Conservation (phyloP, 495 filamentous ascomycete genomes). For the Podospora comata region DNA sequence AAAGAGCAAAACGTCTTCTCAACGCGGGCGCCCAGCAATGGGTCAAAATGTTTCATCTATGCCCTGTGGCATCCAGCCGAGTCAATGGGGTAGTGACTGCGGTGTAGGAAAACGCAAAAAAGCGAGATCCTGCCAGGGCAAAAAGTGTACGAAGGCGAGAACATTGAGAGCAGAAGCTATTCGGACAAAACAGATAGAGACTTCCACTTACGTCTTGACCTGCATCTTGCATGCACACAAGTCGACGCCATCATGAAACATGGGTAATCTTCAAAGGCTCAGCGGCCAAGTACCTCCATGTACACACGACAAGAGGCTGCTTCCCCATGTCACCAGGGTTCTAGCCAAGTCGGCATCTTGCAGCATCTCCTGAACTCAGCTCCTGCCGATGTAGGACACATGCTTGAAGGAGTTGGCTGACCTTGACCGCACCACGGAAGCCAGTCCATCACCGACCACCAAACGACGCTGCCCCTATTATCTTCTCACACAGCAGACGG, state of each 20-base stretch:
- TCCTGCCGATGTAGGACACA: background rate
- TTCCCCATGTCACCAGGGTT: conserved; percentile 9
- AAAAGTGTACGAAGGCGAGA: background rate
- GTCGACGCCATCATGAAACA: background rate
- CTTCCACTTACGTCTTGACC: background rate
- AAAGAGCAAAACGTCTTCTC: conserved; percentile 47
- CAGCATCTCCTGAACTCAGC: conserved; percentile 15
- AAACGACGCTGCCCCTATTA: background rate
- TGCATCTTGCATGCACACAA: conserved; percentile 1
- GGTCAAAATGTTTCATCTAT: conserved; percentile 39
- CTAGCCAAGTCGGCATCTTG: conserved; percentile 22
- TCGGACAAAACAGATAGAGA: background rate
- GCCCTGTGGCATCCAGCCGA: conserved; percentile 44
- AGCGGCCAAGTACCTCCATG: background rate
- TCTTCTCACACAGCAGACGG: conserved; percentile 6
- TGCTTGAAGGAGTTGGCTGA: background rate
- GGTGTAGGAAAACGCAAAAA: conserved; percentile 38
- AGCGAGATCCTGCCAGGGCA: conserved; percentile 26
- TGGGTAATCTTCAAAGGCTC: background rate
- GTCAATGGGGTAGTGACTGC: conserved; percentile 34
- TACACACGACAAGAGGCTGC: background rate
- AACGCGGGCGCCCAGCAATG: conserved; percentile 49
- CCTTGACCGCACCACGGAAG: background rate
- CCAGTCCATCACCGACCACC: background rate
- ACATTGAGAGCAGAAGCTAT: background rate